A percentile compares a stretch with the other conserved stretches of the same genome.
These are phyloP conservation scores for Fusarium oligoseptatum DNA, from an alignment of 2,329 filamentous ascomycete genomes.

Conservation along the genomic window DNA sequence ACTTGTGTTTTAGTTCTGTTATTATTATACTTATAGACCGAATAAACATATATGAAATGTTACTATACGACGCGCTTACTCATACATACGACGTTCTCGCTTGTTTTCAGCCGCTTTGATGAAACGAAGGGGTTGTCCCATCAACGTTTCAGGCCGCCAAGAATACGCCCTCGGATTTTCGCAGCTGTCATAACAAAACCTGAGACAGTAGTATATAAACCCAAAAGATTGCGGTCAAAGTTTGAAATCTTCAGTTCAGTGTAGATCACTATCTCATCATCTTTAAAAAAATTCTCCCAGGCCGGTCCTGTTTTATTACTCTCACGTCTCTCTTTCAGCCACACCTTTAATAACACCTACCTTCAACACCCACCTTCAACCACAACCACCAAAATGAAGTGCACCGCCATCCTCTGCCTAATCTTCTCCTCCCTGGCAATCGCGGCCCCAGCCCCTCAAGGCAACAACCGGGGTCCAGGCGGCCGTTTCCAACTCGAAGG, in stretches of 20 bases:
- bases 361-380: neutral
- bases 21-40: neutral
- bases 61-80: neutral
- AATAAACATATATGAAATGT: neutral
- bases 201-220: neutral
- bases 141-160: neutral
- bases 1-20: neutral
- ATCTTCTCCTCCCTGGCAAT: neutral
- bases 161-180: neutral
- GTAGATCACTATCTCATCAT: neutral
- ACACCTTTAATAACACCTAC: too few relatives aligned
- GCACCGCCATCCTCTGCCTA: neutral
- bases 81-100: neutral
- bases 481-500: conserved; percentile 17
- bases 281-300: neutral
- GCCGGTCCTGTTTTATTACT: neutral
- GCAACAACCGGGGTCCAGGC: conserved; percentile 7
- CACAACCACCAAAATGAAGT: conserved; percentile 5
- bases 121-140: conserved; percentile 1
- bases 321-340: neutral
- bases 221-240: neutral
- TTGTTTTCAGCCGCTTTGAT: neutral
- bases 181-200: neutral
- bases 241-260: neutral
- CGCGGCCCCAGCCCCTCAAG: neutral